Evolutionary conservation across 345 rosid genomes (phyloP).

Genomic region (Aegle marmelos): DNA sequence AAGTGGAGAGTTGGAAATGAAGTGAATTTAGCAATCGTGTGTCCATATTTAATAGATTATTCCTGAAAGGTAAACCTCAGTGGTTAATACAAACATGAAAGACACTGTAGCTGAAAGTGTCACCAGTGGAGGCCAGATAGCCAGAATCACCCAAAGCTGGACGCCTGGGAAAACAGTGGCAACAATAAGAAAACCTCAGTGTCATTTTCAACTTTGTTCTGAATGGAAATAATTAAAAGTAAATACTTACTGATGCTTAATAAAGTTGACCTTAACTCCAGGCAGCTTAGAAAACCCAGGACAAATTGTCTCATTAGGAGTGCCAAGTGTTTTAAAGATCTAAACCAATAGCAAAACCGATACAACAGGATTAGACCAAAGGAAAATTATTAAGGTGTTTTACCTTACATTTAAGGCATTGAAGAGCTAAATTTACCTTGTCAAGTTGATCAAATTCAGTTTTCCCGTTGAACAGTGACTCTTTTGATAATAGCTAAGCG

Average conservation of each 20-base stretch:
- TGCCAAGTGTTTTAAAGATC: conserved; percentile 90
- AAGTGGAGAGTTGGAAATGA: not conserved
- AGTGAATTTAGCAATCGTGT: no score
- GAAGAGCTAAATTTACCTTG: conserved; percentile 56
- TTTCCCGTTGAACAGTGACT: conserved; percentile 90
- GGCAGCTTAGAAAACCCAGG: conserved; percentile 94
- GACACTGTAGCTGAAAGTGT: conserved; percentile 36
- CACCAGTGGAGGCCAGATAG: conserved; percentile 72
- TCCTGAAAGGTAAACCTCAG: conserved; percentile 72
- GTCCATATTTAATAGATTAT: conserved; percentile 49
- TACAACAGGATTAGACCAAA: not conserved
- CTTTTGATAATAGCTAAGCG: no score
- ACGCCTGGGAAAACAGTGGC: conserved; percentile 82
- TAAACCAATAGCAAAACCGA: conserved; percentile 28
- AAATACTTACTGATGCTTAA: conserved; percentile 90
- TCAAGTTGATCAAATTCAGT: conserved; percentile 96
- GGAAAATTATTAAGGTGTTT: not conserved
- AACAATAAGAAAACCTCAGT: conserved; percentile 45
- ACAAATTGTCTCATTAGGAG: conserved; percentile 96
- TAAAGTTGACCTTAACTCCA: conserved; percentile 96
- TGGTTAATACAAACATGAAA: conserved; percentile 34
- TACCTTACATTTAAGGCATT: not conserved
- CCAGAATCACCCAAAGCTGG: conserved; percentile 85
- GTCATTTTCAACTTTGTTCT: conserved; percentile 18
- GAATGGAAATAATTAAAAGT: conserved; percentile 17